Evolutionary conservation across 345 rosid species (phyloP).

Genomic region (Chamaenerion angustifolium): DNA sequence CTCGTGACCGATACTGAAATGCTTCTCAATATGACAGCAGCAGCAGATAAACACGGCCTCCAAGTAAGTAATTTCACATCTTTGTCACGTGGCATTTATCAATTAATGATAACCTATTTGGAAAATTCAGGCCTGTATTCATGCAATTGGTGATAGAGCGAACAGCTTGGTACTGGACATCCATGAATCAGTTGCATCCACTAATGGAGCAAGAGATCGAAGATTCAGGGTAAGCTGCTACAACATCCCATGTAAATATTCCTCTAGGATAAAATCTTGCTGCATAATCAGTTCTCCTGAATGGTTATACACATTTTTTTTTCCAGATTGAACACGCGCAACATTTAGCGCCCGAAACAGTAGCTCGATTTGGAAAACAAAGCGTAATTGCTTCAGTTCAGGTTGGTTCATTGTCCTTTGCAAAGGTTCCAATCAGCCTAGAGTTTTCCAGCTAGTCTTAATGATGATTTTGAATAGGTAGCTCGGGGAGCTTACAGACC

Average conservation of each 20-base stretch:
- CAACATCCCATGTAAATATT: no score
- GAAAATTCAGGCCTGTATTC: conserved; percentile 61
- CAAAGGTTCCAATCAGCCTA: neutral
- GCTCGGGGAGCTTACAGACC: no score
- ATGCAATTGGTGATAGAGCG: conserved; percentile 91
- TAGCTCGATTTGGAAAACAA: conserved; percentile 51
- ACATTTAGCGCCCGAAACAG: conserved; percentile 59
- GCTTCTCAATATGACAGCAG: conserved; percentile 56
- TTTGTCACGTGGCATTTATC: conserved; percentile 1
- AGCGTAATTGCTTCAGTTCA: conserved; percentile 70
- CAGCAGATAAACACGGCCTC: conserved; percentile 63
- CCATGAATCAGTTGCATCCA: conserved; percentile 38
- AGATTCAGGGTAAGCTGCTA: conserved; percentile 66
- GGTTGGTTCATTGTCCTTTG: conserved; percentile 21
- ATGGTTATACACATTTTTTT: neutral
- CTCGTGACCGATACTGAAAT: conserved; percentile 36
- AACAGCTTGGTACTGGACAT: conserved; percentile 62
- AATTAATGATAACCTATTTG: neutral
- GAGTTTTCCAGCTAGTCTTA: no score
- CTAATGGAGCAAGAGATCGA: conserved; percentile 62
- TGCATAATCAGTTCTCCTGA: neutral
- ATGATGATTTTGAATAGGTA: no score
- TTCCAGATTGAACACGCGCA: conserved; percentile 87
- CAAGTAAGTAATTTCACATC: conserved; percentile 64
- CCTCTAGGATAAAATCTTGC: neutral